Evolutionary conservation across 2,329 filamentous ascomycete species (phyloP).

Genomic region (Cladosporium sp.): DNA sequence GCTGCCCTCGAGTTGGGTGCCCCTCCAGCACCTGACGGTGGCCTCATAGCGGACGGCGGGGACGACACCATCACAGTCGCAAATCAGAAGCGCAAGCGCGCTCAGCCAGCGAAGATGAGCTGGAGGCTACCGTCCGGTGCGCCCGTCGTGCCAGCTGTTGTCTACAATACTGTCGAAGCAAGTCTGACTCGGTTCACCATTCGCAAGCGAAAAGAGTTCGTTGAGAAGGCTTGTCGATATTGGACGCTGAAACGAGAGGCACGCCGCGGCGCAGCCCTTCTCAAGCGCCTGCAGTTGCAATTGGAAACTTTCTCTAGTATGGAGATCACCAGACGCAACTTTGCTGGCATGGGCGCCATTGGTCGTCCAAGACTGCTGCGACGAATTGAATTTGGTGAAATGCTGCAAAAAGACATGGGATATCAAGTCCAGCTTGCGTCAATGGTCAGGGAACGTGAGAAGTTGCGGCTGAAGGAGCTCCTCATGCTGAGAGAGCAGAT

Average conservation of each 20-base stretch:
- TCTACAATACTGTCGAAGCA: slow-evolving; percentile 81
- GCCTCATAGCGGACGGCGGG: slow-evolving; percentile 44
- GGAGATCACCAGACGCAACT: slow-evolving; percentile 93
- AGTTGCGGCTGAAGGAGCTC: slow-evolving; percentile 72
- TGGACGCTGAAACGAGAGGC: slow-evolving; percentile 97
- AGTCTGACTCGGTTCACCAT: slow-evolving; percentile 81
- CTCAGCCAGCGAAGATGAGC: slow-evolving; percentile 60
- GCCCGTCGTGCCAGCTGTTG: slow-evolving; percentile 85
- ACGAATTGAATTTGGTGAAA: slow-evolving; percentile 84
- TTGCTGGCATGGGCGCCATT: slow-evolving; percentile 87
- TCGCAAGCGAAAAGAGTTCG: slow-evolving; percentile 85
- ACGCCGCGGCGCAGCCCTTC: slow-evolving; percentile 81
- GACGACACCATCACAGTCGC: slow-evolving; percentile 56
- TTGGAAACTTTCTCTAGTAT: slow-evolving; percentile 97
- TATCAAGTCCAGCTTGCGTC: slow-evolving; percentile 70
- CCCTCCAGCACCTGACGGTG: slow-evolving; percentile 49
- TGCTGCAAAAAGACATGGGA: slow-evolving; percentile 73
- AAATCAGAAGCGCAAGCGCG: slow-evolving; percentile 61
- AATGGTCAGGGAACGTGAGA: slow-evolving; percentile 72
- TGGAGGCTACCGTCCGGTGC: slow-evolving; percentile 96
- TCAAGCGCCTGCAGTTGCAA: slow-evolving; percentile 91
- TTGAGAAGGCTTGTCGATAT: slow-evolving; percentile 90
- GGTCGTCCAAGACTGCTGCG: slow-evolving; percentile 75
- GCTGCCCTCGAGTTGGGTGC: slow-evolving; percentile 80
- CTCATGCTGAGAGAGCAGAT: slow-evolving; percentile 77